phyloP scores from a whole-genome alignment of 2,329 filamentous ascomycete species.

The Alternaria tenuissima region DNA sequence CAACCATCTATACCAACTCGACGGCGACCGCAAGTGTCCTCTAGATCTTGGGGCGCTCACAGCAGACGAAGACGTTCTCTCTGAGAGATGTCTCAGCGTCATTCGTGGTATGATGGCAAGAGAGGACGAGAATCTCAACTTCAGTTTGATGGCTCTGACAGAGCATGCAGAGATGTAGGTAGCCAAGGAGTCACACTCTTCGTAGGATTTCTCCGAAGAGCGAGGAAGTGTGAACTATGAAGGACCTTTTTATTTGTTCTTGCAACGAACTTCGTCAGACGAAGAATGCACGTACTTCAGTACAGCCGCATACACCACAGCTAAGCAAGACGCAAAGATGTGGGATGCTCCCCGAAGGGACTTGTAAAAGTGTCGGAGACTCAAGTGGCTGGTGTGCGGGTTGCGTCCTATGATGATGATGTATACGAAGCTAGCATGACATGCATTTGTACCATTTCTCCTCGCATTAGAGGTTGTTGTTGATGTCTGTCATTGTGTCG shows the following conservation, averaged over 20 bases:
- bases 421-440: not conserved
- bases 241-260: constrained; percentile 58
- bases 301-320: constrained; percentile 53
- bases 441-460: not conserved
- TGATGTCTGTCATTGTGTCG: constrained; percentile 8
- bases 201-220: constrained; percentile 54
- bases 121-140: constrained; percentile 30
- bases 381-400: constrained; percentile 57
- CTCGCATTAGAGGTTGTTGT: constrained; percentile 7
- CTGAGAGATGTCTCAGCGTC: constrained; percentile 26
- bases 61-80: constrained; percentile 34
- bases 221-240: constrained; percentile 64
- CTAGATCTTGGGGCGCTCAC: constrained; percentile 38
- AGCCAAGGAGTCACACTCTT: constrained; percentile 63
- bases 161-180: constrained; percentile 53
- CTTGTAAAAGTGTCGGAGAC: constrained; percentile 54
- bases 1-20: constrained; percentile 39
- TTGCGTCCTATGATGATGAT: constrained; percentile 28
- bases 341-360: constrained; percentile 56
- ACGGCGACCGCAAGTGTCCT: constrained; percentile 43
- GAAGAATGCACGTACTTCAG: constrained; percentile 48
- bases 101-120: constrained; percentile 32
- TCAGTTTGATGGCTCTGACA: constrained; percentile 45
- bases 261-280: constrained; percentile 47
- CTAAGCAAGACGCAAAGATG: constrained; percentile 59